A percentile compares a stretch with the other conserved stretches of the same genome.
Conservation (phyloP, 2,329 filamentous ascomycete genomes). For the Fusarium luffae region DNA sequence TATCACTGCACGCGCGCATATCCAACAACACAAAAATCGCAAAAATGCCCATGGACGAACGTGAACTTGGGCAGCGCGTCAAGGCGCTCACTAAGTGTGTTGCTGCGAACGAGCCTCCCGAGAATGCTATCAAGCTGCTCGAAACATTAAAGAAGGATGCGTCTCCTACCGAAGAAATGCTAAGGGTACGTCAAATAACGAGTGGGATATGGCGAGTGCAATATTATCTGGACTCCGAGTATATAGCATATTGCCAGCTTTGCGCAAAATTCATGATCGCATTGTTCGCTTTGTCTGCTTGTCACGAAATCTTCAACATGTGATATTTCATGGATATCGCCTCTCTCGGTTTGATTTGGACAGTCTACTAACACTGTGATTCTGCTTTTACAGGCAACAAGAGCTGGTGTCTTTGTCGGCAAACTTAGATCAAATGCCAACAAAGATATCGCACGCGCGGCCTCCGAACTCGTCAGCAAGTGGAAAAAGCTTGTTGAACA, state of each 20-base stretch:
- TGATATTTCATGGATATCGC: not conserved
- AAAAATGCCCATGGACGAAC: conserved; percentile 73
- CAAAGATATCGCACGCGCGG: conserved; percentile 81
- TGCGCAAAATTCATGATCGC: conserved; percentile 39
- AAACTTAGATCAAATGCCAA: conserved; percentile 81
- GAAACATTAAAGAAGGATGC: conserved; percentile 83
- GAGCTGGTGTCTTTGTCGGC: conserved; percentile 89
- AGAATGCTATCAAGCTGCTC: conserved; percentile 78
- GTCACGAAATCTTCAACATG: not conserved
- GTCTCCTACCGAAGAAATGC: conserved; percentile 85
- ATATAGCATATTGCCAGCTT: conserved; percentile 16
- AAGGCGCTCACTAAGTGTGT: conserved; percentile 85
- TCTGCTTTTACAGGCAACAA: conserved; percentile 70
- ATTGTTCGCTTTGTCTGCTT: conserved; percentile 6
- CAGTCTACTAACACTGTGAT: conserved; percentile 23
- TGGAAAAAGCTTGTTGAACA: conserved; percentile 84
- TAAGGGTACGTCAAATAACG: conserved; percentile 69
- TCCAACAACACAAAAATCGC: not conserved
- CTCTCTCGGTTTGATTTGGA: not conserved
- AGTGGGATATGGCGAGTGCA: conserved; percentile 1
- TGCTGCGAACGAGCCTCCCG: conserved; percentile 76
- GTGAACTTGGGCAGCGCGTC: conserved; percentile 81
- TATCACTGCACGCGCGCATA: not conserved
- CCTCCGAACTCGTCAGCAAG: conserved; percentile 85
- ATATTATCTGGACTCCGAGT: not conserved